A percentile compares a stretch with the other conserved stretches of the same genome.
Evolutionary conservation across 1,284 basidiomycete genomes (phyloP).

Genomic region (Malassezia dermatis): DNA sequence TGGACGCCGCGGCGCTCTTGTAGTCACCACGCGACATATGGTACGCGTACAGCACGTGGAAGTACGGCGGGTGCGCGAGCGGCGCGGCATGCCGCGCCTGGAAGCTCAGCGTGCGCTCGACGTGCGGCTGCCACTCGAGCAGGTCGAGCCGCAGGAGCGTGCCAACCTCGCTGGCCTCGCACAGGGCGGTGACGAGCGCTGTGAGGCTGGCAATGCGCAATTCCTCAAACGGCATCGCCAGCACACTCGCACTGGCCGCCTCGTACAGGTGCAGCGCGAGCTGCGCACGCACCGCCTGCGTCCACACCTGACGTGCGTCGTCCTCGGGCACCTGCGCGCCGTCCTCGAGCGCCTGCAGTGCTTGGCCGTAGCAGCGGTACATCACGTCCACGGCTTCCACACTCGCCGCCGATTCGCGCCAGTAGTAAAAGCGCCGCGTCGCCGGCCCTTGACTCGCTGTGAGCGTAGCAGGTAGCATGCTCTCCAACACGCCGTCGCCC

Average conservation of each 20-base stretch:
- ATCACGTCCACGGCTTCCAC: conserved; percentile 23
- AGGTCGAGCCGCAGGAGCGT: conserved; percentile 75
- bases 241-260: conserved; percentile 28
- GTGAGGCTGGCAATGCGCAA: conserved; percentile 92
- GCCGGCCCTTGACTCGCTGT: not conserved
- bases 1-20: conserved; percentile 53
- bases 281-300: conserved; percentile 34
- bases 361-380: conserved; percentile 23
- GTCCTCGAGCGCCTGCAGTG: conserved; percentile 23
- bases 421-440: conserved; percentile 15
- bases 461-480: not conserved
- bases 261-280: conserved; percentile 30
- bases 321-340: conserved; percentile 11
- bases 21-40: conserved; percentile 43
- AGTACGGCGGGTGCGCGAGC: conserved; percentile 72
- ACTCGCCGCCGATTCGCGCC: conserved; percentile 22
- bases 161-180: conserved; percentile 72
- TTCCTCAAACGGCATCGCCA: conserved; percentile 51
- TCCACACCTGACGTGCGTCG: conserved; percentile 25
- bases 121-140: conserved; percentile 70
- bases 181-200: conserved; percentile 87
- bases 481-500: not conserved
- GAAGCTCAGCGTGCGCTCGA: conserved; percentile 79
- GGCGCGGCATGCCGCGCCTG: conserved; percentile 91
- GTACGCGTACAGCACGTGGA: conserved; percentile 85